Conservation (phyloP, 129 eudicot species). For the Flaveria sonorensis region DNA sequence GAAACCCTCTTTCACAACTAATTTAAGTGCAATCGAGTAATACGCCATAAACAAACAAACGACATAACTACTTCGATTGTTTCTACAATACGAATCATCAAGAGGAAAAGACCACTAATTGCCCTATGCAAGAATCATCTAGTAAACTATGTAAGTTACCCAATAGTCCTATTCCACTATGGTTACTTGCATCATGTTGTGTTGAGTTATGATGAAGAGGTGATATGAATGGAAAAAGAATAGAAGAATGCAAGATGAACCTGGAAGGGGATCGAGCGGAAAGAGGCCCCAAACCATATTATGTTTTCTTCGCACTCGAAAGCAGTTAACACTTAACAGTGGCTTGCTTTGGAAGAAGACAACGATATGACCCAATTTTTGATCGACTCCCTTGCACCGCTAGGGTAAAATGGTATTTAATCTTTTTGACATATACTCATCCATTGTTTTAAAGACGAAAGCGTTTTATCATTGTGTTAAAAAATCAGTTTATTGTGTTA, state of each 20-base stretch:
- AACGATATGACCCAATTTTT: neutral
- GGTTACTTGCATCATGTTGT: constrained; percentile 4
- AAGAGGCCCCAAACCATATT: constrained; percentile 89
- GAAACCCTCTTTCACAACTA: no score
- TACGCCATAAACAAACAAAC: constrained; percentile 11
- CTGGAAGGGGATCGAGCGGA: constrained; percentile 87
- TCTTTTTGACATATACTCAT: no score
- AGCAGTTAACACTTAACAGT: neutral
- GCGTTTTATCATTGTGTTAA: no score
- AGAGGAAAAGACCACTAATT: neutral
- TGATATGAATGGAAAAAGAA: neutral
- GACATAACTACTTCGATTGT: neutral
- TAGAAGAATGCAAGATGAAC: constrained; percentile 31
- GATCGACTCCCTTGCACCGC: neutral
- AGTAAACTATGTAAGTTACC: no score
- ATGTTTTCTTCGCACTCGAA: neutral
- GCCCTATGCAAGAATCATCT: neutral
- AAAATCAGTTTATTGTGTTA: no score
- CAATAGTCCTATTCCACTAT: neutral
- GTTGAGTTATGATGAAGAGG: neutral
- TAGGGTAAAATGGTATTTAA: no score
- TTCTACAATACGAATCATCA: constrained; percentile 8
- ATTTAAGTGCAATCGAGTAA: constrained; percentile 13
- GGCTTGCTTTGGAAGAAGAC: neutral
- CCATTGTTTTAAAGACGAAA: no score